Evolutionary conservation across 805 yeast genomes (phyloP).

Genomic region (Tetrapisispora taiwanensis): DNA sequence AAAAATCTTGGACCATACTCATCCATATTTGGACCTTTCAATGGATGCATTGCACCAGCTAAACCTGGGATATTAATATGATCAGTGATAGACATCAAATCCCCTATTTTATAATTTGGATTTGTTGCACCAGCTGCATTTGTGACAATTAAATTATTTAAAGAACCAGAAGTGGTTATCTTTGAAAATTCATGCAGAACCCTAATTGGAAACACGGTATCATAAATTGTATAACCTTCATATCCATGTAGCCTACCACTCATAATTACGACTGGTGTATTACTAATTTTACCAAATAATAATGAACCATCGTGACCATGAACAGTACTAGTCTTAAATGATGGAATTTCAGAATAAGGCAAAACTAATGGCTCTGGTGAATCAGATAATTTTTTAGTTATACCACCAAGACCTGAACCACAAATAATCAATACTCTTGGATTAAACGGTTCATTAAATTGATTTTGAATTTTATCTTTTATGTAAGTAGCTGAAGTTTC

Average conservation of each 20-base stretch:
- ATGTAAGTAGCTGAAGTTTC: constrained; percentile 3
- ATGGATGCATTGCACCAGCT: constrained; percentile 68
- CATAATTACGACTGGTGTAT: constrained; percentile 82
- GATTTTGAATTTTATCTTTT: neutral
- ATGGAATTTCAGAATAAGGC: constrained; percentile 63
- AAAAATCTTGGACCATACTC: constrained; percentile 78
- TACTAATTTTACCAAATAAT: constrained; percentile 63
- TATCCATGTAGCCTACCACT: constrained; percentile 88
- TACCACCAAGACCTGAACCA: constrained; percentile 91
- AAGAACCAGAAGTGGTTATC: constrained; percentile 29
- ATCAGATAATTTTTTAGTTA: constrained; percentile 40
- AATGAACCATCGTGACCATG: constrained; percentile 83
- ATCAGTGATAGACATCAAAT: constrained; percentile 81
- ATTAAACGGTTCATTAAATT: constrained; percentile 1
- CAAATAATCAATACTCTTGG: constrained; percentile 64
- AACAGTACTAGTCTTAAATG: constrained; percentile 73
- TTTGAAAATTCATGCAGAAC: constrained; percentile 44
- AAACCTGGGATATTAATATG: constrained; percentile 89
- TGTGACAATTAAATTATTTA: constrained; percentile 62
- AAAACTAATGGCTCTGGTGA: constrained; percentile 37
- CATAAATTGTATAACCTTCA: constrained; percentile 79
- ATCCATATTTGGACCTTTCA: constrained; percentile 77
- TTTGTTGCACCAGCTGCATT: constrained; percentile 94
- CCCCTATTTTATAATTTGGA: constrained; percentile 61
- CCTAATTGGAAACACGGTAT: constrained; percentile 79